phyloP scores from a whole-genome alignment of 2,329 filamentous ascomycete genomes.

The Akanthomyces uredinophilus region DNA sequence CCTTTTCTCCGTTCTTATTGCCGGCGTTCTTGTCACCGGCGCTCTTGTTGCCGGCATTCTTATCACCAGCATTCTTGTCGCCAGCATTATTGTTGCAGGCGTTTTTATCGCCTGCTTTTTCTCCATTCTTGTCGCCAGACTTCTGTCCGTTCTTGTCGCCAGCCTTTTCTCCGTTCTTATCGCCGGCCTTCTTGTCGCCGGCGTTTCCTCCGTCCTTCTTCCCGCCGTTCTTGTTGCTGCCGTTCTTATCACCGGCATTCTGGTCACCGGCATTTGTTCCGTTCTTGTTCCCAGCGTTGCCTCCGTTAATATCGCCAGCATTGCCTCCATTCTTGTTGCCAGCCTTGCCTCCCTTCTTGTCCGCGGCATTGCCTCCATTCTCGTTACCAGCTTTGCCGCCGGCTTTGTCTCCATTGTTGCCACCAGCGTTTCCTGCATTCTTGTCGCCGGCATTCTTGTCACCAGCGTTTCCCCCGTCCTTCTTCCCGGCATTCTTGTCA shows the following conservation, averaged over 20 bases:
- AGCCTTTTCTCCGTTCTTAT: neutral
- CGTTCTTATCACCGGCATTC: neutral
- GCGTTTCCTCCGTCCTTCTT: neutral
- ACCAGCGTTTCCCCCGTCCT: neutral
- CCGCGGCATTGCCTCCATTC: neutral
- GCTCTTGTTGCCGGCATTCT: neutral
- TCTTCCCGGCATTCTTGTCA: neutral
- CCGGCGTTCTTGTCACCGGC: no score
- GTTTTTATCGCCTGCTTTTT: neutral
- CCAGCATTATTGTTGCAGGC: neutral
- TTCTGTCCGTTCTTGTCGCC: neutral
- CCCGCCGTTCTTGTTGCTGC: neutral
- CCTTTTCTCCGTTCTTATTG: neutral
- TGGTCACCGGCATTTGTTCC: neutral
- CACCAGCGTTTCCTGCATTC: neutral
- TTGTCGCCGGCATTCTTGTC: neutral
- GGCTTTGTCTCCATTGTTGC: neutral
- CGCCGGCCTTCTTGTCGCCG: neutral
- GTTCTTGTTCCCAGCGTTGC: neutral
- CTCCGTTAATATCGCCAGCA: neutral
- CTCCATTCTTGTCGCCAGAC: neutral
- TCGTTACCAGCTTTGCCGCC: neutral
- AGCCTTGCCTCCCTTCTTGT: neutral
- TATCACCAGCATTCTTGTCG: neutral
- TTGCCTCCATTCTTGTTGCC: neutral